Base-by-base conservation (phyloP, 1,284 basidiomycete species). In the Boletus calvinii region DNA sequence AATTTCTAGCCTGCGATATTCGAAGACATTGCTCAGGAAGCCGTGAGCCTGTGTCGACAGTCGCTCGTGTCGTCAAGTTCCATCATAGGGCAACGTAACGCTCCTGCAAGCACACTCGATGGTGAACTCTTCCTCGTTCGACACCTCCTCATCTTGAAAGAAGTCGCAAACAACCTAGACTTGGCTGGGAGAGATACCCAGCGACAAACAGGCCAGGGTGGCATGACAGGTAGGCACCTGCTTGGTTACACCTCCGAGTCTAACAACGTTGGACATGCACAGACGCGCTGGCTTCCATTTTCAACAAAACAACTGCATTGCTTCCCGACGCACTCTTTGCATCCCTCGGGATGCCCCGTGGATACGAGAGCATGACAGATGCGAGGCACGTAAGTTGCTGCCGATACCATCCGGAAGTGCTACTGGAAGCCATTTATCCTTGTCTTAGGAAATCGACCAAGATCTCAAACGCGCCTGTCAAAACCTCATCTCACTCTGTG, bases 11-110 rank as follows among this genome's bases (percentile, higher is more conserved):
- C 88, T 15, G 87, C 85, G 2, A 94, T 97, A 54, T 98, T 96
- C 58, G 88, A 92, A 62, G 94, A 97, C 65, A 89, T 97, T 41
- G 92, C 94, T 0, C 90, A 93, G 68, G 94, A 97, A 71, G 91
- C 93, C 0, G 79, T 96, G 31, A 77, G 80, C 13, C 75, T 93
- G 4, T 95, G 93, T 66, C 83, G 87, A 36, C 77, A 85, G 55
- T 94, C 92, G 0, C 78, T 97, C 7, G 73, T 87, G 18, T 69
- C 79, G 5, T 92, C 90, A 0, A 77, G 90, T 0, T 80, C 87
- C 18, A 73, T 79, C 37, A 75, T 96, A 29, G 74, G 78, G 20
- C 70, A 77, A 7, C 80, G 78, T 34, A 75, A 71, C 29, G 67
- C 71, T 30, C 72, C 75, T 13, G 67, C 73, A 20, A 77, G 77